Percentiles rank a stretch among this genome's conserved stretches.
These are phyloP conservation scores for Oxytropis ochrocephala DNA, from an alignment of 306 rosid species.

Conservation along the genomic window DNA sequence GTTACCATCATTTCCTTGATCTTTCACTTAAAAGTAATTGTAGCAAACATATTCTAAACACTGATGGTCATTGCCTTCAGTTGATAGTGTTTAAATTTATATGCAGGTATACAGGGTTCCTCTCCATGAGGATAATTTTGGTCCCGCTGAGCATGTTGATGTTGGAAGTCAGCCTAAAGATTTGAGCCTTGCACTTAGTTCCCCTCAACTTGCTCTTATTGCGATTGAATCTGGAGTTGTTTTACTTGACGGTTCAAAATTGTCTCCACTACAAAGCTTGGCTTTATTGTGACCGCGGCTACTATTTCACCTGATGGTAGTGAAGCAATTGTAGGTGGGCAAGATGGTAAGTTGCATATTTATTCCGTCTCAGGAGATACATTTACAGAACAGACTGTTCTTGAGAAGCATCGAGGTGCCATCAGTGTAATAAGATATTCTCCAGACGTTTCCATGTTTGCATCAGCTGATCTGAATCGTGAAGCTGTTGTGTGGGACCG, in stretches of 20 bases:
- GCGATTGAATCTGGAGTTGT: slow-evolving; percentile 82
- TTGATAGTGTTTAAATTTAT: background rate
- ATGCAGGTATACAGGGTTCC: slow-evolving; percentile 79
- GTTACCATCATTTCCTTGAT: background rate
- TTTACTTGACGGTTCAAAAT: slow-evolving; percentile 60
- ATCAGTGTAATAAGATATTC: slow-evolving; percentile 78
- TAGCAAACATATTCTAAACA: background rate
- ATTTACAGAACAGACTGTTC: slow-evolving; percentile 59
- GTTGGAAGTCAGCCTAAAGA: slow-evolving; percentile 95
- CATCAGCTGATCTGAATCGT: slow-evolving; percentile 91
- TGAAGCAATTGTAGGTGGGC: slow-evolving; percentile 88
- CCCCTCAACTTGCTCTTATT: slow-evolving; percentile 69
- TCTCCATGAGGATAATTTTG: slow-evolving; percentile 54
- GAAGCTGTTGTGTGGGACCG: slow-evolving; percentile 95
- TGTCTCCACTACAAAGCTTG: slow-evolving; percentile 59
- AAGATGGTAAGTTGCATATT: slow-evolving; percentile 81
- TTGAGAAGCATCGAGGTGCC: slow-evolving; percentile 95
- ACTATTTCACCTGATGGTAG: slow-evolving; percentile 82
- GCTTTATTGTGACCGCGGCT: slow-evolving; percentile 68
- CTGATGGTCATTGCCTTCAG: background rate
- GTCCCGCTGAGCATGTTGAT: slow-evolving; percentile 68
- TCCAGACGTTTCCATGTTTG: slow-evolving; percentile 91
- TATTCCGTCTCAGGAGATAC: slow-evolving; percentile 71
- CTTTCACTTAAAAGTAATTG: background rate
- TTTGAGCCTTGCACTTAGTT: slow-evolving; percentile 59